Evolutionary conservation across 352 stramenopile genomes (phyloP).

Genomic region (Phytophthora ramorum): DNA sequence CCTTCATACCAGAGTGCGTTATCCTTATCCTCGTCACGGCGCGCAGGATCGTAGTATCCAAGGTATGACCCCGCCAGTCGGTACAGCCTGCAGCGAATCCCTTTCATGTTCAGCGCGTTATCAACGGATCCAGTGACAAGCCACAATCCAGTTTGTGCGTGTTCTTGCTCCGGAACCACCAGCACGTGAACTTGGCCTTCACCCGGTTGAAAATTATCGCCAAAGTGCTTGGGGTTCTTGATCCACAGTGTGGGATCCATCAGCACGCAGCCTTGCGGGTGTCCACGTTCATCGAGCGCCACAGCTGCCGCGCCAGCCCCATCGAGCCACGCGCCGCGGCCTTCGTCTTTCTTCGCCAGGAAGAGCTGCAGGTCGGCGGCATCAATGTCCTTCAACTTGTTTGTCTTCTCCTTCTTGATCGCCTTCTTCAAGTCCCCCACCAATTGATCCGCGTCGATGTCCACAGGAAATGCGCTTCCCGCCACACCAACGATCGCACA

Average conservation of each 20-base stretch:
- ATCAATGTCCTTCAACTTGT: too few relatives aligned
- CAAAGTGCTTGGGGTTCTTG: not conserved
- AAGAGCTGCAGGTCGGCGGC: constrained; percentile 1
- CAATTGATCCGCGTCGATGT: too few relatives aligned
- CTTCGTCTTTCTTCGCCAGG: not conserved
- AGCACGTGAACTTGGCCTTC: too few relatives aligned
- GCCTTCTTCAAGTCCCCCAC: too few relatives aligned
- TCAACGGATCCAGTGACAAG: constrained; percentile 20
- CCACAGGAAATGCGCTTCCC: too few relatives aligned
- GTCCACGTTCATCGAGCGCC: not conserved
- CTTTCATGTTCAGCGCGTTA: constrained; percentile 13
- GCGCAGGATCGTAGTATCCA: constrained; percentile 18
- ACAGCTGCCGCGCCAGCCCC: not conserved
- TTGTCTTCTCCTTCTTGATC: too few relatives aligned
- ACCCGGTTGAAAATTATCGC: not conserved
- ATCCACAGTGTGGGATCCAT: not conserved
- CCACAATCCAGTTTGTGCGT: not conserved
- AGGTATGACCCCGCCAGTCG: constrained; percentile 3
- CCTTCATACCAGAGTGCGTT: constrained; percentile 16
- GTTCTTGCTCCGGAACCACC: too few relatives aligned
- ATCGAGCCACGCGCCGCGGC: not conserved
- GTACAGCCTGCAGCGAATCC: constrained; percentile 18
- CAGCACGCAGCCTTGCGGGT: not conserved
- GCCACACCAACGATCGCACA: too few relatives aligned
- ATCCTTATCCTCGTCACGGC: not conserved